Percentiles rank a stretch among this genome's conserved stretches.
phyloP scores from a whole-genome alignment of 2,329 filamentous ascomycete genomes.

The Bipolaris sorokiniana region DNA sequence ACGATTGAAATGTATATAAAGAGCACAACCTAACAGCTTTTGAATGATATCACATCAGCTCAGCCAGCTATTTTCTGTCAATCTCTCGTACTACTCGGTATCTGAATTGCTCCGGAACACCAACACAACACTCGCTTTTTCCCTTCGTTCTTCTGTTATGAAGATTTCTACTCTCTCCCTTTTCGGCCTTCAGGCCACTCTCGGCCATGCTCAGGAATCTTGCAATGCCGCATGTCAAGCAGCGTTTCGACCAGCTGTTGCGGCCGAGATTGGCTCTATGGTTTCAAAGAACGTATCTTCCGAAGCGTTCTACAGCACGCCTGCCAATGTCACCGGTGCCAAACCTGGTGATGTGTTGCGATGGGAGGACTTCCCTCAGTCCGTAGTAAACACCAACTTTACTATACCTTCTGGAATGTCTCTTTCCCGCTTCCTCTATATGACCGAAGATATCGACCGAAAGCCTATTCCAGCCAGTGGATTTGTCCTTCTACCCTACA shows the following conservation, averaged over 20 bases:
- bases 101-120: too few relatives aligned
- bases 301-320: conserved; percentile 26
- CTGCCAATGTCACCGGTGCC: conserved; percentile 8
- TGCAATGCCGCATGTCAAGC: neutral
- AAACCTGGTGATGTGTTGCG: conserved; percentile 27
- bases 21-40: too few relatives aligned
- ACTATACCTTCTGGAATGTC: conserved; percentile 25
- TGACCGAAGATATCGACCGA: conserved; percentile 30
- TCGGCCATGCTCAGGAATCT: neutral
- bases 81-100: too few relatives aligned
- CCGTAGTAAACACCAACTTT: conserved; percentile 23
- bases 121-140: neutral
- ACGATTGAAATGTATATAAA: too few relatives aligned
- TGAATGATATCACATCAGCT: too few relatives aligned
- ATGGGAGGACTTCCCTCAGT: conserved; percentile 22
- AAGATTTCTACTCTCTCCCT: neutral
- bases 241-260: neutral
- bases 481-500: conserved; percentile 29
- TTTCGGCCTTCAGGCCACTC: neutral
- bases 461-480: conserved; percentile 29
- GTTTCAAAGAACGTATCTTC: conserved; percentile 11
- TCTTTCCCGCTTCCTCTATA: conserved; percentile 28
- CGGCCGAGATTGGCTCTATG: neutral
- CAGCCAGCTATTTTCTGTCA: too few relatives aligned
- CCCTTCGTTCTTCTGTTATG: neutral